Conservation (phyloP, 2,329 filamentous ascomycete genomes). For the Colletotrichum agaves region DNA sequence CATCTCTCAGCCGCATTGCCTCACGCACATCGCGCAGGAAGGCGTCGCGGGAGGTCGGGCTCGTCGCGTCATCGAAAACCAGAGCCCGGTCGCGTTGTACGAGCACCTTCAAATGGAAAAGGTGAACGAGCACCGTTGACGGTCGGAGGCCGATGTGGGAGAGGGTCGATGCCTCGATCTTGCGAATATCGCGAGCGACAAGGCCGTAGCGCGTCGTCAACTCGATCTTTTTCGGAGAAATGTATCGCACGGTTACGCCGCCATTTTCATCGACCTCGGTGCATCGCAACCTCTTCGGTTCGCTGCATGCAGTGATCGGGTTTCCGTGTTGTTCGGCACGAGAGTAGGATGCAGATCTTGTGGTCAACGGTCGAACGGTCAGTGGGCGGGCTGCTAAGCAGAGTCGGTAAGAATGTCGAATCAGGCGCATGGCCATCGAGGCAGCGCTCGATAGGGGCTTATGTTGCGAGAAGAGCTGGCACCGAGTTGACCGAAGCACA, state of each 20-base stretch:
- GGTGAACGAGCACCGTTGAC: conserved; percentile 91
- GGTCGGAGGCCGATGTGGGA: conserved; percentile 95
- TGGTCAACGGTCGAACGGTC: not conserved
- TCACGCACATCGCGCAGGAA: conserved; percentile 98
- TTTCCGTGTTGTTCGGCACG: rapidly evolving
- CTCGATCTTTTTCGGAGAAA: conserved; percentile 97
- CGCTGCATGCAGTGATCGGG: not conserved
- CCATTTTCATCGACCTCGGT: conserved; percentile 95
- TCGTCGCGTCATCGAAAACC: conserved; percentile 92
- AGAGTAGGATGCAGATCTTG: not conserved
- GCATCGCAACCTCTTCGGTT: conserved; percentile 73
- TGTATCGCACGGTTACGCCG: conserved; percentile 91
- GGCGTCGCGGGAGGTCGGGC: conserved; percentile 92
- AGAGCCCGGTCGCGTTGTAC: conserved; percentile 95
- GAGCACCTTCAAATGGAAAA: conserved; percentile 91
- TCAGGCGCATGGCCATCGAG: conserved; percentile 14
- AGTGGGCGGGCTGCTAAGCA: not conserved
- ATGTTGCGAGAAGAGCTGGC: not conserved
- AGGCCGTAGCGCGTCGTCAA: conserved; percentile 93
- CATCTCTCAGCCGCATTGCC: conserved; percentile 47
- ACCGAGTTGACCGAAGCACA: not conserved
- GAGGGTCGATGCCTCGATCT: conserved; percentile 95
- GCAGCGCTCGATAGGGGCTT: not conserved
- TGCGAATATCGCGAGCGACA: conserved; percentile 91
- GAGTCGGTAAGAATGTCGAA: not conserved